Evolutionary conservation across 257 asterid genomes (phyloP), one percentile per base, ranked within the genome.

Genomic region (Salvia miltiorrhiza): DNA sequence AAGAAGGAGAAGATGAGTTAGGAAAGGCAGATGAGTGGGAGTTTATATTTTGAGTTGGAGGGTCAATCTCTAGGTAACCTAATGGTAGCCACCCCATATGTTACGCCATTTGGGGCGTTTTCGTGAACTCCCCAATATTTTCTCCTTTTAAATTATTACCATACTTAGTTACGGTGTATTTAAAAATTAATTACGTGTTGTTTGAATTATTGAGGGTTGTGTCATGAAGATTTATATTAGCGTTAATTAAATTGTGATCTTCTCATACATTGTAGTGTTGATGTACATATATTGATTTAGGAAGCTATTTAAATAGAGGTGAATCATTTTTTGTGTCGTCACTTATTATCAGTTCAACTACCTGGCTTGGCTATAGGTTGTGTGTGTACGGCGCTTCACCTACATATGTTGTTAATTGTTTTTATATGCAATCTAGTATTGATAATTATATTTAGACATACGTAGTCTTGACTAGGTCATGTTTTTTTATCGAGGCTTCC

Each of bases 21-120:
- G 90, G 94, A 85, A 81, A 82, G 84, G 74, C 88, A 86, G 90
- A 73, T 82, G 64, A 67, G 70, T 48, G 74, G 81, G 84, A 63
- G 84, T 78, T 81, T 72, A 63, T 73, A 71, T 82, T 56, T 65
- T 28, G 63, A 48, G 67, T 63, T 74, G 71, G 68, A 12, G 33
- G 28, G 81, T 80, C 80, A 52, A 57, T 30, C 48, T 89, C 74
- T 89, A 80, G 96, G 86, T 85, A 4, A 86, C 96, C 96, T 89
- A 89, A 83, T 80, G 54, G 49, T 11, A 45, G 43, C 58, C 61
- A 59, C 54, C 9, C 60, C 9, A 28, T 30, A 50, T 70, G 73
- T 13, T 75, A 67, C 44, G 68, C 75, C 76, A 49, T 32, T 47
- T 70, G 65, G 63, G 44, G 28, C 21, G 63, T 63, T 56, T 48